Base-by-base conservation (phyloP, 2,329 filamentous ascomycete species). In the Dryadomyces sulphureus region DNA sequence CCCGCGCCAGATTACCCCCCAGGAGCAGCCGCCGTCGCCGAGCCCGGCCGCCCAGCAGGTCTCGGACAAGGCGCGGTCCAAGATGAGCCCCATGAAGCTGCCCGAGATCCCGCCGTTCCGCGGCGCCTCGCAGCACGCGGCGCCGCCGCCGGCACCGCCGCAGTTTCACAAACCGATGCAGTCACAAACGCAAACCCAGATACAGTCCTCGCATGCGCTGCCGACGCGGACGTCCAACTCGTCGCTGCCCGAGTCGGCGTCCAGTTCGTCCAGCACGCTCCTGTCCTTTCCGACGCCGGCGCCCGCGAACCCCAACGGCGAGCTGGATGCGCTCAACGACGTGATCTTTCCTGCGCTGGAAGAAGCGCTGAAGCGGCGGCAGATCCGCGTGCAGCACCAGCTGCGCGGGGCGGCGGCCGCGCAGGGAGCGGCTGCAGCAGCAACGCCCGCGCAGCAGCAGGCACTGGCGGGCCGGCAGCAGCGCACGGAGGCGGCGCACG, bases 261-360 rank as follows among this genome's bases (percentile, higher is more conserved):
- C 38, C 3, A 27, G 35, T 2, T 43, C 45, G 5, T 41, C 38
- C 3, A 27, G 35, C 38, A 41, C 53, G 5, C 52, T 52, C 4
- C 65, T 69, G 11, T 64, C 72, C 2, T 79, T 78, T 55, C 77
- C 76, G 4, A 67, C 70, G 21, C 71, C 70, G 7, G 69, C 75
- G 1, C 73, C 77, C 0, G 58, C 70, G 2, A 77, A 75, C 50
- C 63, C 74, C 21, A 75, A 77, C 47, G 78, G 75, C 12, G 84
- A 93, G 48, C 73, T 94, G 20, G 92, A 93, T 45, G 88, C 89
- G 2, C 72, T 95, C 1, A 86, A 83, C 57, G 86, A 90, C 54
- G 90, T 98, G 43, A 86, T 98, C 34, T 80, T 96, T 51, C 92
- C 92, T 0, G 90, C 92, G 2, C 73, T 98, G 2, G 88, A 94